These are phyloP conservation scores for Blepharisma stoltei DNA, from an alignment of 73 alveolate genomes.

Conservation along the genomic window DNA sequence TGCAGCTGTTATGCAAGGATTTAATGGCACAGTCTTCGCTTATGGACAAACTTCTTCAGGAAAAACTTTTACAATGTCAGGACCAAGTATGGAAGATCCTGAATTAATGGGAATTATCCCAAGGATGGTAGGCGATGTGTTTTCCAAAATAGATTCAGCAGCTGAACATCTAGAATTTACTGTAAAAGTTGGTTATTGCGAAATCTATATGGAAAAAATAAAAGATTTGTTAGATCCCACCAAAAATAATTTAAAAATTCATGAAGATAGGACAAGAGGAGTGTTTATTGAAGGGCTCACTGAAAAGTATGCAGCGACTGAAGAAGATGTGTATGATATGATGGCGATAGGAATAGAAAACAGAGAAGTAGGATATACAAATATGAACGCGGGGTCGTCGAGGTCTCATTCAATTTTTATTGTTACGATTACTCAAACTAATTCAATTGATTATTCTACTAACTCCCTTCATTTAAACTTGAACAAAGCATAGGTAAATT, in stretches of 20 bases:
- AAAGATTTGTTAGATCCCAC: constrained; percentile 66
- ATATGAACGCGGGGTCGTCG: constrained; percentile 83
- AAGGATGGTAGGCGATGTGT: constrained; percentile 78
- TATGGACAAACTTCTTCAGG: constrained; percentile 92
- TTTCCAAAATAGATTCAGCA: constrained; percentile 65
- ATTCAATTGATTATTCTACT: constrained; percentile 54
- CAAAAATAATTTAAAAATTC: constrained; percentile 61
- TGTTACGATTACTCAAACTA: constrained; percentile 63
- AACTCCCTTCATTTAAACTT: too few species aligned
- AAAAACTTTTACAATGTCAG: constrained; percentile 88
- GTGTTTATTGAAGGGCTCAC: constrained; percentile 75
- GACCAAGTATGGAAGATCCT: constrained; percentile 70
- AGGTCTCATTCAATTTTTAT: constrained; percentile 80
- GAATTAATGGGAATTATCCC: constrained; percentile 78
- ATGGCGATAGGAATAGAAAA: constrained; percentile 69
- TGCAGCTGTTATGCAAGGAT: constrained; percentile 81
- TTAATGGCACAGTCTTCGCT: constrained; percentile 89
- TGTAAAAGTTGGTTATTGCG: constrained; percentile 75
- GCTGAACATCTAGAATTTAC: constrained; percentile 71
- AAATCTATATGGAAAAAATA: constrained; percentile 68
- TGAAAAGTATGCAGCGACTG: constrained; percentile 55
- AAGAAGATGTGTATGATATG: constrained; percentile 56
- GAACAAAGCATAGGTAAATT: too few species aligned
- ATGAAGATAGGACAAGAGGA: constrained; percentile 74
- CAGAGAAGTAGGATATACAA: constrained; percentile 65